Base-by-base conservation (phyloP, 805 yeast species). In the Yarrowia hollandica region DNA sequence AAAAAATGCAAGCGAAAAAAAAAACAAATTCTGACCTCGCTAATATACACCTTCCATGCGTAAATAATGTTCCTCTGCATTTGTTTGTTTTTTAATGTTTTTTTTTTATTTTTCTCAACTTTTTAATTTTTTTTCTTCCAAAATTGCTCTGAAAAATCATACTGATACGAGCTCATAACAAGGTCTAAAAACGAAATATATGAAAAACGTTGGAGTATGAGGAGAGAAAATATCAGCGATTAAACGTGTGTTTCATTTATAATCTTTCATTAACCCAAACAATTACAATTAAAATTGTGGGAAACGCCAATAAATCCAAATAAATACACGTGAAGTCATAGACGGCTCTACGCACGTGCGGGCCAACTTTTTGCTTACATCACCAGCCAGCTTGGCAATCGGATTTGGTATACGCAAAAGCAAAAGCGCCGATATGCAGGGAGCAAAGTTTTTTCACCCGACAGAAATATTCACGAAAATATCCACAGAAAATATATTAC, bases 181-280 rank as follows among this genome's bases (percentile, higher is more conserved):
- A 39, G 44, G 30, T 30, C 44, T 39, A 22, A 39, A 14, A 28
- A 25, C 6, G 31, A 16, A 22, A 9, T 18, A 41, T 15, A 23
- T 41, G 46, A 41, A 41, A 41, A 31, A 41, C 46, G 46, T 41
- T 41, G 46, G 31, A 15, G n/a, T n/a, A n/a, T n/a, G n/a, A n/a
- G n/a, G n/a, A n/a, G n/a, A n/a, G n/a, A n/a, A n/a, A n/a, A n/a
- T n/a, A n/a, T n/a, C n/a, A n/a, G n/a, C n/a, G n/a, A n/a, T n/a
- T n/a, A n/a, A n/a, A n/a, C n/a, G n/a, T n/a, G n/a, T n/a, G n/a
- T n/a, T n/a, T n/a, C n/a, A n/a, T n/a, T n/a, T n/a, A n/a, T n/a
- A n/a, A n/a, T n/a, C n/a, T n/a, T n/a, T n/a, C n/a, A n/a, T n/a
- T n/a, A n/a, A n/a, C n/a, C n/a, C n/a, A n/a, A n/a, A n/a, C n/a